Base-by-base conservation (phyloP, 805 yeast species). In the Cyberlindnera petersonii region DNA sequence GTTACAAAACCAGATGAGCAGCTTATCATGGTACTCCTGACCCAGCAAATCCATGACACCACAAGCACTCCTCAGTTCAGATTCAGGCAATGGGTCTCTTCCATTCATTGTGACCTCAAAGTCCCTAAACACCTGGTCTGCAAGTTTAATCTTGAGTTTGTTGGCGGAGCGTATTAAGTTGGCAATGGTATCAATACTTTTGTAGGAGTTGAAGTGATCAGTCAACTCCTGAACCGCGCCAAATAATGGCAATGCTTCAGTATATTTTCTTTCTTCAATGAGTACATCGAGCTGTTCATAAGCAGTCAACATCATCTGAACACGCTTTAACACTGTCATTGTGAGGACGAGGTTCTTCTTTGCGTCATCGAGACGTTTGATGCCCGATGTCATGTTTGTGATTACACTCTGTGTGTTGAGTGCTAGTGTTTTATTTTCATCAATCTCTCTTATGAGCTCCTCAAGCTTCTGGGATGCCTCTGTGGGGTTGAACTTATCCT, bases 261-360 rank as follows among this genome's bases (percentile, higher is more conserved):
- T 55, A 44, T 71, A 70, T 36, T 74, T 66, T 34, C 72, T 69
- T 10, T 64, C 65, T 17, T 68, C 61, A 1, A 74, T 64, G 35
- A 75, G 64, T 6, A 61, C 54, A 14, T 69, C 69, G 32, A 87
- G 68, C 46, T 76, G 75, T 29, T 78, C 79, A 57, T 79, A 80
- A 3, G 94, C 89, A 16, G 77, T 79, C 6, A 85, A 72, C 34
- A 93, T 68, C 86, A 89, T 89, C 55, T 88, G 95, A 26, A 93
- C 67, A 45, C 96, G 73, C 53, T 91, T 86, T 49, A 91, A 68
- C 26, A 88, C 79, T 1, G 94, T 86, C 85, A 93, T 86, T 9
- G 93, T 77, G 20, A 78, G 69, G 2, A 87, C 89, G 34, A 93
- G 66, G 59, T 93, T 93, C 56, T 76, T 77, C 65, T 93, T 93